A percentile compares a stretch with the other conserved stretches of the same genome.
These are phyloP conservation scores for Candida mattraensis DNA, from an alignment of 805 yeast species.

Conservation along the genomic window DNA sequence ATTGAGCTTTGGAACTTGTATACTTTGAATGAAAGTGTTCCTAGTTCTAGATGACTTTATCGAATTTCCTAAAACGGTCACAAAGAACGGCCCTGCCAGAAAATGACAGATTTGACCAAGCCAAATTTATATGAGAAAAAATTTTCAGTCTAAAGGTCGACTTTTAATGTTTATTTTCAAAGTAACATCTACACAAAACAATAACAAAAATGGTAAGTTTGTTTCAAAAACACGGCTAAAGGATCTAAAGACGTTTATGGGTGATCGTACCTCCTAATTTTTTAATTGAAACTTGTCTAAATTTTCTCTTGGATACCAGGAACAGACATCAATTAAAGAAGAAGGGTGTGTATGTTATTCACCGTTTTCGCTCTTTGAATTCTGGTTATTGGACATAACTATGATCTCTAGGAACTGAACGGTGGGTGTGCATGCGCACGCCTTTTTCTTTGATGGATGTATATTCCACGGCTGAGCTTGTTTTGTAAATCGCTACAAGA, in stretches of 20 bases:
- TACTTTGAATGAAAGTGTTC: constrained; percentile 2
- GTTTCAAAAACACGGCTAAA: constrained; percentile 27
- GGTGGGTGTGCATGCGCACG: constrained; percentile 12
- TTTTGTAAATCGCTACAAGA: constrained; percentile 9
- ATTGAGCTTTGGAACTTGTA: no score
- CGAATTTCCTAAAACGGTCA: constrained; percentile 6
- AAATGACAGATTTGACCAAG: constrained; percentile 2
- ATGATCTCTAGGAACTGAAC: constrained; percentile 11
- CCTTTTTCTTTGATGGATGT: constrained; percentile 17
- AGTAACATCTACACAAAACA: not conserved
- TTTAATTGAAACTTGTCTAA: constrained; percentile 7
- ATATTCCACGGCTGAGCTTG: constrained; percentile 16
- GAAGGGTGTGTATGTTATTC: constrained; percentile 21
- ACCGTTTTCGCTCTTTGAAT: no score
- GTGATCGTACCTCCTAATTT: constrained; percentile 13
- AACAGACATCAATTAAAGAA: constrained; percentile 7
- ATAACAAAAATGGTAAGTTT: constrained; percentile 28
- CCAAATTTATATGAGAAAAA: constrained; percentile 2
- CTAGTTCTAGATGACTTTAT: constrained; percentile 1
- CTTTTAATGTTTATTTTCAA: not conserved
- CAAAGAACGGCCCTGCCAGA: no score
- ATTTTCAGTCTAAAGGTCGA: not conserved
- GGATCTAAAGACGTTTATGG: constrained; percentile 34
- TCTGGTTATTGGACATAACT: no score
- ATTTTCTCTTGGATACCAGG: no score